Evolutionary conservation across 345 rosid genomes (phyloP).

Genomic region (Hirschfeldia incana): DNA sequence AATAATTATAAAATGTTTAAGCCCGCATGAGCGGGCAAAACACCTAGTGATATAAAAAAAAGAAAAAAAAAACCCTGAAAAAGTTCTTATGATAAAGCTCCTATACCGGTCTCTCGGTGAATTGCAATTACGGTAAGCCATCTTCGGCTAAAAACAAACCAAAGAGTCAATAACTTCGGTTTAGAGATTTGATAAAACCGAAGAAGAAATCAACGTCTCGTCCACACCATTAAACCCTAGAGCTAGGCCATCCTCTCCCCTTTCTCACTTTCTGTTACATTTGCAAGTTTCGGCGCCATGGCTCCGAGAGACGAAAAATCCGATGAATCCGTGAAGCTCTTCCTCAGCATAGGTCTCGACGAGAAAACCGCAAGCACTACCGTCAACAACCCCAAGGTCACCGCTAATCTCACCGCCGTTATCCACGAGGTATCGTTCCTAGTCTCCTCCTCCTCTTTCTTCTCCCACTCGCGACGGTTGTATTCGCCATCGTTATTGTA

Average conservation of each 20-base stretch:
- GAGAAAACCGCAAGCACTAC: conserved; percentile 81
- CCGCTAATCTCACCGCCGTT: conserved; percentile 75
- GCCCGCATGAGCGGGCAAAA: too few species aligned
- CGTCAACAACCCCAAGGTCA: conserved; percentile 79
- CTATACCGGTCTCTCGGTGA: too few species aligned
- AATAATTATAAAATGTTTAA: too few species aligned
- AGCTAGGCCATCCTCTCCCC: neutral
- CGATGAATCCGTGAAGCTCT: neutral
- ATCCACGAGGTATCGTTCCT: conserved; percentile 65
- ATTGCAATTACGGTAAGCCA: too few species aligned
- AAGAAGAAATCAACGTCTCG: neutral
- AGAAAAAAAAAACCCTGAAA: too few species aligned
- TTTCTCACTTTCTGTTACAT: neutral
- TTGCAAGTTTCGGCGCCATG: neutral
- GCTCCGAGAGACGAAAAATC: neutral
- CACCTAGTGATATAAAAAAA: too few species aligned
- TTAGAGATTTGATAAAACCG: neutral
- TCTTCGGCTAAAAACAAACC: neutral
- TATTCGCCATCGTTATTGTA: neutral
- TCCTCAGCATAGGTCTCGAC: neutral
- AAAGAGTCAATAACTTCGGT: neutral
- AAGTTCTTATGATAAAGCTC: too few species aligned
- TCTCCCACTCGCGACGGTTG: neutral
- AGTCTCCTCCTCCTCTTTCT: neutral
- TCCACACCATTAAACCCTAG: neutral